Percentiles rank a stretch among this genome's conserved stretches.
These are phyloP conservation scores for Yarrowia phangngaensis DNA, from an alignment of 805 yeast species.

Conservation along the genomic window DNA sequence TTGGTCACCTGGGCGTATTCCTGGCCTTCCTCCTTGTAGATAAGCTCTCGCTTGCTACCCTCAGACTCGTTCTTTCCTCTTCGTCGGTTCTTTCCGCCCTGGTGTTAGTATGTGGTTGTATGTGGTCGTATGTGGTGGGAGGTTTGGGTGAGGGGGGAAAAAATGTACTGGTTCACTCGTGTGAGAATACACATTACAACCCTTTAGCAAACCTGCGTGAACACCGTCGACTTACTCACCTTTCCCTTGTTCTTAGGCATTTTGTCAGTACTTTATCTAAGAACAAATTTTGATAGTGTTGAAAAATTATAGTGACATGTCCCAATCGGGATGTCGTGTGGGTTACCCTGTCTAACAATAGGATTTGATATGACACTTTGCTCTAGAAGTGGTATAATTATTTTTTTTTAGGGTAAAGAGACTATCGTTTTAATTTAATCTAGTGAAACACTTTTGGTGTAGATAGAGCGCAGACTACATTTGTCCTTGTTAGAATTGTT, in stretches of 20 bases:
- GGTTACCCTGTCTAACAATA: conserved; percentile 25
- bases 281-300: conserved; percentile 23
- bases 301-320: conserved; percentile 18
- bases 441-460: no score
- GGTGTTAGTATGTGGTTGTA: conserved; percentile 17
- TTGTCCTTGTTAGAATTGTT: no score
- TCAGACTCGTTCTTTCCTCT: conserved; percentile 96
- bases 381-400: no score
- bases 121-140: conserved; percentile 10
- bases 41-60: conserved; percentile 89
- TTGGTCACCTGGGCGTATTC: conserved; percentile 97
- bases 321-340: conserved; percentile 27
- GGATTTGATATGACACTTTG: no score
- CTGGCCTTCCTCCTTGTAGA: conserved; percentile 91
- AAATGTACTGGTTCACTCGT: no score
- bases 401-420: no score
- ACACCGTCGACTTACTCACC: conserved; percentile 38
- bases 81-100: conserved; percentile 71
- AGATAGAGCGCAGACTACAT: no score
- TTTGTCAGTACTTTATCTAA: conserved; percentile 30
- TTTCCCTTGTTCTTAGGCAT: conserved; percentile 81
- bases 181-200: conserved; percentile 1
- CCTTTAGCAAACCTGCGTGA: background rate
- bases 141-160: background rate
- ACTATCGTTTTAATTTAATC: no score